phyloP scores from a whole-genome alignment of 2,329 filamentous ascomycete genomes.

The Fusarium circinatum region DNA sequence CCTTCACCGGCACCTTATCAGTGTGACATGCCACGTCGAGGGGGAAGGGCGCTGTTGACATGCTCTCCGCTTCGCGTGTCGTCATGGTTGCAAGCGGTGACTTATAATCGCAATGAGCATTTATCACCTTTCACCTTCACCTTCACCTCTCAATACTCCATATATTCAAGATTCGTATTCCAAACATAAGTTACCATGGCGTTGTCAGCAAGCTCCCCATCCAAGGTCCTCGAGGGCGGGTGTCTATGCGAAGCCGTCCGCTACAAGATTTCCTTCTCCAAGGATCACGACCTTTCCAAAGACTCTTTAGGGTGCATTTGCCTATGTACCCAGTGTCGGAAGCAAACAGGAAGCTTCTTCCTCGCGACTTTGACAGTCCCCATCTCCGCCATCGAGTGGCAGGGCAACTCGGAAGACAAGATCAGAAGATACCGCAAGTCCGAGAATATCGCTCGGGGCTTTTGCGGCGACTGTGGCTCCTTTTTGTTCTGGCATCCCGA shows the following conservation, averaged over 20 bases:
- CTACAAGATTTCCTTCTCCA: neutral
- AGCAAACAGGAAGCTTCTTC: constrained; percentile 17
- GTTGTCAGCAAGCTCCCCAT: neutral
- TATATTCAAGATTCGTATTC: rapidly evolving
- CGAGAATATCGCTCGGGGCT: neutral
- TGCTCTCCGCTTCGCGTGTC: neutral
- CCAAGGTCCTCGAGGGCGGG: neutral
- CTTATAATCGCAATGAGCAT: rapidly evolving
- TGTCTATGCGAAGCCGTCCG: constrained; percentile 7
- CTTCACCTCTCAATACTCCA: rapidly evolving
- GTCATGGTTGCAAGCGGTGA: neutral
- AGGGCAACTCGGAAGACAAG: neutral
- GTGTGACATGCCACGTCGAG: neutral
- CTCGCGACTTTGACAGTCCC: neutral
- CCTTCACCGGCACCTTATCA: neutral
- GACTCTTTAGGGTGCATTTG: constrained; percentile 5
- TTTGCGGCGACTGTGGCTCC: constrained; percentile 2
- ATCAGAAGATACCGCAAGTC: constrained; percentile 5
- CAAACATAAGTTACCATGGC: neutral
- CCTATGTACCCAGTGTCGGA: constrained; percentile 18
- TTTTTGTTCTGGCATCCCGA: constrained; percentile 17
- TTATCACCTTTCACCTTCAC: rapidly evolving
- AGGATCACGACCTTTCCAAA: neutral
- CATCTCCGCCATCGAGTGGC: neutral
- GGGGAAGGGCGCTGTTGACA: neutral